A percentile compares a stretch with the other conserved stretches of the same genome.
Conservation (phyloP, 2,329 filamentous ascomycete genomes). For the Aspergillus neotritici region DNA sequence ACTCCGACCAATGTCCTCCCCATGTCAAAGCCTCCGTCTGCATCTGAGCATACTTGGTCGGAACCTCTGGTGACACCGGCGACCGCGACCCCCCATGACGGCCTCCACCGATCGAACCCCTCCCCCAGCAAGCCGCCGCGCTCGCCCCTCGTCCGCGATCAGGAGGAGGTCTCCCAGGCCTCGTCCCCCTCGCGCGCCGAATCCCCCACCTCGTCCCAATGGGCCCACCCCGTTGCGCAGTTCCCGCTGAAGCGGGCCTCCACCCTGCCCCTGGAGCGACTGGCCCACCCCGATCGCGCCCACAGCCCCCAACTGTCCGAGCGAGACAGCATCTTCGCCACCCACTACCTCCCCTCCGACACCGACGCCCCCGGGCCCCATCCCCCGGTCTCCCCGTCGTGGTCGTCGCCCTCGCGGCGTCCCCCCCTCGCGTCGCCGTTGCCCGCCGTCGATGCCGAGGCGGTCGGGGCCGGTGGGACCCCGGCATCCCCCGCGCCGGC, state of each 20-base stretch:
- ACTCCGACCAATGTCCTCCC: constrained; percentile 45
- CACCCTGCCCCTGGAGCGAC: constrained; percentile 27
- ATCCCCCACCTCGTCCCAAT: constrained; percentile 34
- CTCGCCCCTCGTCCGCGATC: constrained; percentile 30
- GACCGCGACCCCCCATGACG: constrained; percentile 36
- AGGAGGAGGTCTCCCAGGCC: constrained; percentile 25
- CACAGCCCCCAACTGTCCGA: constrained; percentile 53
- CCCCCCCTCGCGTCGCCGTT: too few relatives aligned
- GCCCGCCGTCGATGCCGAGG: too few relatives aligned
- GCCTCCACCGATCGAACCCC: constrained; percentile 23
- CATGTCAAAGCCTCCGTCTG: constrained; percentile 47
- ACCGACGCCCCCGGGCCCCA: constrained; percentile 39
- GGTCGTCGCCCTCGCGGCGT: constrained; percentile 18
- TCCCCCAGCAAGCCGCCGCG: constrained; percentile 30
- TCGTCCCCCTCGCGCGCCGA: constrained; percentile 30
- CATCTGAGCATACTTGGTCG: constrained; percentile 37
- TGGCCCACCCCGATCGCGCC: constrained; percentile 20
- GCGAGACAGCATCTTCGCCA: constrained; percentile 59
- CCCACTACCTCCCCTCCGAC: constrained; percentile 52
- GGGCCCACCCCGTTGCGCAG: constrained; percentile 24
- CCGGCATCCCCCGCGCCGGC: constrained; percentile 6
- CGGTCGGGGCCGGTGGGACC: too few relatives aligned
- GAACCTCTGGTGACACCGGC: constrained; percentile 43
- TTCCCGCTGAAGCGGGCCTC: constrained; percentile 34
- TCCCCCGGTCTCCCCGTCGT: too few relatives aligned